Evolutionary conservation across 805 yeast genomes (phyloP).

Genomic region (Zygoascus ofunaensis): DNA sequence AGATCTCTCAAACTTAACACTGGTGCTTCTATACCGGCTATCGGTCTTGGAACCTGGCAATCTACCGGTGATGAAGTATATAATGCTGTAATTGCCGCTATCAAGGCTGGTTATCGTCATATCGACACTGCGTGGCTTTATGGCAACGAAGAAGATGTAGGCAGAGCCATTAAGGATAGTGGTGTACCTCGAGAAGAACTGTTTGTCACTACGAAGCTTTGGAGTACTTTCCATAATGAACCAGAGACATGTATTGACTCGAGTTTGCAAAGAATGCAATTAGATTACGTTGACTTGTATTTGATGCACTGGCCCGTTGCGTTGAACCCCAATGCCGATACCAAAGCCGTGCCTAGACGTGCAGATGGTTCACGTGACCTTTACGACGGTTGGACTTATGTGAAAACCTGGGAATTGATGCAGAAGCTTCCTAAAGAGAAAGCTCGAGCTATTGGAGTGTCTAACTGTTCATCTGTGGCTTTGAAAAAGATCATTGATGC

Average conservation of each 20-base stretch:
- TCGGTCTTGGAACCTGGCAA: constrained; percentile 44
- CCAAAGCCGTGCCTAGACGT: not conserved
- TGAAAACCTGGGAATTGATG: constrained; percentile 53
- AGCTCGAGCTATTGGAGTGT: constrained; percentile 64
- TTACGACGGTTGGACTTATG: not conserved
- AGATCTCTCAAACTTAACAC: constrained; percentile 25
- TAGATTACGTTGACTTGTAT: constrained; percentile 46
- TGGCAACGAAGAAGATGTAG: constrained; percentile 45
- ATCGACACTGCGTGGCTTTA: constrained; percentile 53
- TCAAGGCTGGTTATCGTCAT: constrained; percentile 50
- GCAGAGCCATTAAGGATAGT: constrained; percentile 46
- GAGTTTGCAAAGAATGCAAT: constrained; percentile 35
- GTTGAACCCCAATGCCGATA: constrained; percentile 5
- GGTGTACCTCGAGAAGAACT: constrained; percentile 44
- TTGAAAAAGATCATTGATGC: constrained; percentile 34
- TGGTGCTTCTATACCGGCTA: constrained; percentile 43
- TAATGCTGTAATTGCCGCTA: constrained; percentile 36
- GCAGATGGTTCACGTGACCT: not conserved
- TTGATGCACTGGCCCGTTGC: constrained; percentile 48
- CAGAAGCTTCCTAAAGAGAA: constrained; percentile 41
- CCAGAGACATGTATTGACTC: constrained; percentile 37
- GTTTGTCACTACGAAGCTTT: constrained; percentile 36
- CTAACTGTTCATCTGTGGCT: constrained; percentile 59
- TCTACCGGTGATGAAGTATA: constrained; percentile 29
- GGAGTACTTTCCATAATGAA: constrained; percentile 25